Conservation (phyloP, 2,329 filamentous ascomycete genomes). For the Paramyrothecium sp. region DNA sequence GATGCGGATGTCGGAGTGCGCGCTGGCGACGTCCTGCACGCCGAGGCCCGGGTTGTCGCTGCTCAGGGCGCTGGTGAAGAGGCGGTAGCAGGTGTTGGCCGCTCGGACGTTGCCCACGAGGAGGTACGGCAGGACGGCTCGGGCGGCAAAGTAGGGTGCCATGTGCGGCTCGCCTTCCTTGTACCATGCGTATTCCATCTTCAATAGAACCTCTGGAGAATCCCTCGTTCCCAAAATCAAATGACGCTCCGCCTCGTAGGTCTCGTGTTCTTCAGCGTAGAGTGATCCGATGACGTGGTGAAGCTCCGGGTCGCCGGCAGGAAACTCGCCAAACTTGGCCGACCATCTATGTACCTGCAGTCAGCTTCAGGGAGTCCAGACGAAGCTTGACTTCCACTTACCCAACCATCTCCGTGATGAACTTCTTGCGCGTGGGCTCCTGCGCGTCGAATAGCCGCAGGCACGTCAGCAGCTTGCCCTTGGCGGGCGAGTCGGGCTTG, state of each 20-base stretch:
- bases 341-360: slow-evolving; percentile 62
- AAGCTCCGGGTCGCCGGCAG: slow-evolving; percentile 88
- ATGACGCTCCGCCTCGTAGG: slow-evolving; percentile 91
- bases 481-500: slow-evolving; percentile 70
- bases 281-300: slow-evolving; percentile 88
- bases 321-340: slow-evolving; percentile 78
- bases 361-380: not conserved
- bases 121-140: slow-evolving; percentile 87
- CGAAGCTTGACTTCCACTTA: slow-evolving; percentile 38
- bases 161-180: slow-evolving; percentile 83
- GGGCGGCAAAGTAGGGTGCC: slow-evolving; percentile 80
- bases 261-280: slow-evolving; percentile 89
- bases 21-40: slow-evolving; percentile 77
- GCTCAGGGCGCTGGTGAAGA: slow-evolving; percentile 46
- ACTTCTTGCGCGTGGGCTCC: slow-evolving; percentile 92
- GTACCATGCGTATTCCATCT: slow-evolving; percentile 94
- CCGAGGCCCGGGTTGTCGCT: slow-evolving; percentile 52
- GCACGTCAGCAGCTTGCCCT: slow-evolving; percentile 74
- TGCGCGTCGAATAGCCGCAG: slow-evolving; percentile 76
- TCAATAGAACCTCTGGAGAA: slow-evolving; percentile 75
- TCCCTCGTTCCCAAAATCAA: slow-evolving; percentile 85
- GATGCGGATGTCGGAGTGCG: slow-evolving; percentile 71
- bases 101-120: slow-evolving; percentile 87
- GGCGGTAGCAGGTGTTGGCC: slow-evolving; percentile 77
- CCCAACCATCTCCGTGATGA: slow-evolving; percentile 80